Conservation (phyloP, 2,329 filamentous ascomycete genomes). For the Colletotrichum tanaceti region DNA sequence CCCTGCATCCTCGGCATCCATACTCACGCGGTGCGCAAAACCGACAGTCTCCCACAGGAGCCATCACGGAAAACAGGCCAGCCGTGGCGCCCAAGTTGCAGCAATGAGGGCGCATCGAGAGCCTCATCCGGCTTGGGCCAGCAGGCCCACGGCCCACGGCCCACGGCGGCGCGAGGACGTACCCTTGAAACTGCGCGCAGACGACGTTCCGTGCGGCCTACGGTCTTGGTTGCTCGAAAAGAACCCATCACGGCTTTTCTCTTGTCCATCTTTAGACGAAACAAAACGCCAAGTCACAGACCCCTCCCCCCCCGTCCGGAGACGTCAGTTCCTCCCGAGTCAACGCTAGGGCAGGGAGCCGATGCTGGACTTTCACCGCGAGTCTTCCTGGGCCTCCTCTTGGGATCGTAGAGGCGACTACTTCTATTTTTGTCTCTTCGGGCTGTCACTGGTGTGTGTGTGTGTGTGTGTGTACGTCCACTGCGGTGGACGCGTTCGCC, state of each 20-base stretch:
- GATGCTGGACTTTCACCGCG: neutral
- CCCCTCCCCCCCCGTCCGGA: neutral
- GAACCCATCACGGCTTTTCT: constrained; percentile 12
- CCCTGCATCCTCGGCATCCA: neutral
- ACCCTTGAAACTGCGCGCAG: constrained; percentile 37
- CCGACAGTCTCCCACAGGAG: neutral
- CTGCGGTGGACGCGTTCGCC: neutral
- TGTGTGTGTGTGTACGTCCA: neutral
- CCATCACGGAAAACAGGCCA: constrained; percentile 4
- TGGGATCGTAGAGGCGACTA: neutral
- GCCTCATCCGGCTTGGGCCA: constrained; percentile 11
- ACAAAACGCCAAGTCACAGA: constrained; percentile 30
- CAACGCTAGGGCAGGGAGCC: neutral
- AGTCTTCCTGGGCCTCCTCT: neutral
- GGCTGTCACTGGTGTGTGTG: too few species aligned
- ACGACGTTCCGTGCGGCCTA: constrained; percentile 13
- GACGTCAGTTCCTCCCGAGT: constrained; percentile 6
- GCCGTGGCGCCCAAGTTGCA: neutral
- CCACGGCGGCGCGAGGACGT: constrained; percentile 5
- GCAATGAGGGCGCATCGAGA: neutral
- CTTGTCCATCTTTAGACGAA: constrained; percentile 27
- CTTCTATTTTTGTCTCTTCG: constrained; percentile 13
- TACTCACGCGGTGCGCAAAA: constrained; percentile 21
- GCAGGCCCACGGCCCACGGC: neutral
- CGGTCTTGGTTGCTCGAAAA: constrained; percentile 16